A percentile compares a stretch with the other conserved stretches of the same genome.
Conservation (phyloP, 176 grass and related monocot genomes). For the Otatea glauca region DNA sequence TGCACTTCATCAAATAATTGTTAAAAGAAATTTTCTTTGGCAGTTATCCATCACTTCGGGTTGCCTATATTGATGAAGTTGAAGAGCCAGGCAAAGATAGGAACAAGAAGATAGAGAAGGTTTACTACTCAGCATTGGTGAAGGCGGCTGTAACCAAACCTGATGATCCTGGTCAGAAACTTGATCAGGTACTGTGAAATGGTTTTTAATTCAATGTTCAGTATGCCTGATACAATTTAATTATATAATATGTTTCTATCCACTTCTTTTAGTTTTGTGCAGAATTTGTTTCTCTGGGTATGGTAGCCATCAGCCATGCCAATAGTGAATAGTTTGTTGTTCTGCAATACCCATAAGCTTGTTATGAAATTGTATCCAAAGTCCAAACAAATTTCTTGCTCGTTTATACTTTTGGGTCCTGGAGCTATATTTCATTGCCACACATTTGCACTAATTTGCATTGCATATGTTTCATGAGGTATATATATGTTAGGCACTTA, state of each 20-base stretch:
- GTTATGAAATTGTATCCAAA: background rate
- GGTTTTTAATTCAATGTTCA: background rate
- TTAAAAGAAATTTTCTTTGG: conserved; percentile 39
- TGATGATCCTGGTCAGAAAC: conserved; percentile 74
- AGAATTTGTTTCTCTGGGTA: conserved; percentile 18
- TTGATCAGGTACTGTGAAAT: conserved; percentile 76
- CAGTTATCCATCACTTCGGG: conserved; percentile 90
- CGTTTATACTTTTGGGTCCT: conserved; percentile 8
- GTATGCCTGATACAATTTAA: conserved; percentile 23
- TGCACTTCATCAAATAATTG: conserved; percentile 17
- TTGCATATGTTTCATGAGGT: too few species aligned
- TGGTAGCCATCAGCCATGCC: background rate
- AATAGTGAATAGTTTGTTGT: background rate
- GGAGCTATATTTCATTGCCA: too few species aligned
- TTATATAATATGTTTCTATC: conserved; percentile 17
- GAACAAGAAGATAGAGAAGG: conserved; percentile 83
- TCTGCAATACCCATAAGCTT: conserved; percentile 6
- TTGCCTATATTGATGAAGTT: conserved; percentile 98
- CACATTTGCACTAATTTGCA: too few species aligned
- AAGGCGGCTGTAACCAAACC: conserved; percentile 73
- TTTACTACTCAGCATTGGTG: conserved; percentile 81
- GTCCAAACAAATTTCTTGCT: background rate
- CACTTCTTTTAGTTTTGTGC: background rate
- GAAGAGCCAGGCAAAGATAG: conserved; percentile 70
- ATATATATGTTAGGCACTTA: background rate